Evolutionary conservation across 2,329 filamentous ascomycete genomes (phyloP).

Genomic region (Penicillium sp.): DNA sequence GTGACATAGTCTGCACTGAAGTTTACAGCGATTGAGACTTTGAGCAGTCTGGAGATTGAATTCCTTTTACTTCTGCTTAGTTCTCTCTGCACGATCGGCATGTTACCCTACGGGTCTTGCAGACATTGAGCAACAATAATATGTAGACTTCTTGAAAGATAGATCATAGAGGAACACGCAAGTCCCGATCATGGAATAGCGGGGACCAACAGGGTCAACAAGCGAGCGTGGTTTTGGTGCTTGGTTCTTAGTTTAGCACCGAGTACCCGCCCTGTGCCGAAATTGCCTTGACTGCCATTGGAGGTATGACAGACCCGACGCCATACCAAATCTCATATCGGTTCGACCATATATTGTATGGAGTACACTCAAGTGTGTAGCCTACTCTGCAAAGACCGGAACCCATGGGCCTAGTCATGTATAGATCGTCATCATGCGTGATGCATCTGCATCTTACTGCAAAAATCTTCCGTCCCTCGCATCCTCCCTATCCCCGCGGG

Average conservation of each 20-base stretch:
- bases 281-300: background rate
- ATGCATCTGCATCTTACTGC: background rate
- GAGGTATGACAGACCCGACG: background rate
- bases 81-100: background rate
- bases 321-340: background rate
- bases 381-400: background rate
- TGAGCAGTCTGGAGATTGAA: too few relatives aligned
- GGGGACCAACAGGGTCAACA: slow-evolving; percentile 2
- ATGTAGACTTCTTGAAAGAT: too few relatives aligned
- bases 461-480: slow-evolving; percentile 9
- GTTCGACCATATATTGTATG: too few relatives aligned
- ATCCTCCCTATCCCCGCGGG: background rate
- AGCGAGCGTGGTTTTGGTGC: background rate
- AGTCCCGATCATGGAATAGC: background rate
- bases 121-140: background rate
- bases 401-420: background rate
- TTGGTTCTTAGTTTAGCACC: background rate
- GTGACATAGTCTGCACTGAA: too few relatives aligned
- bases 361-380: background rate
- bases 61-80: too few relatives aligned
- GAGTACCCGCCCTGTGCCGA: background rate
- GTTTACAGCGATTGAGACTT: too few relatives aligned
- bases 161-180: too few relatives aligned
- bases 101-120: background rate
- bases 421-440: background rate